Base-by-base conservation (phyloP, 441 rosid genomes). In the Bocquillonia castaneifolia region DNA sequence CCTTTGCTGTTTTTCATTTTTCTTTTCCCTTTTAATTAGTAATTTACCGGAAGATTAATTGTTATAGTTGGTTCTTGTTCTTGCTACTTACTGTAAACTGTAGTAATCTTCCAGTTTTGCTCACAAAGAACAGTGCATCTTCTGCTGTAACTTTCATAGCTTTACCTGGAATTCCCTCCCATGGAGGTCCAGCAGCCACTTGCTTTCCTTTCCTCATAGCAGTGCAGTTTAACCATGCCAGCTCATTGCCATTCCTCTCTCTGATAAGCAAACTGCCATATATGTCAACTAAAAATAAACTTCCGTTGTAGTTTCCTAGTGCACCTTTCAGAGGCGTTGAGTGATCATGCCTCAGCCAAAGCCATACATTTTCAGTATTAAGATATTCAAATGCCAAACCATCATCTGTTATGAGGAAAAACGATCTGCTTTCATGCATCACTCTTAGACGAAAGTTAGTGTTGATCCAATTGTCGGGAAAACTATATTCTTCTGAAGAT, bases 311-410 rank as follows among this genome's bases (percentile, higher is more conserved):
- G 78, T 77, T 85, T 48, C 88, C 91, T 4, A 86, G 69, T 2
- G 75, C 84, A 22, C 85, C 91, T 78, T 73, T 76, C 76, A 88
- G 80, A 9, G 84, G 79, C n/a, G 90, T 82, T 58, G 89, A 45
- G 74, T 88, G 88, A 47, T 85, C 91, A 28, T 88, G 90, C 74
- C 84, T 82, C 69, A 83, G 70, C 91, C 91, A 88, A 54, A 88
- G 77, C 91, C 88, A 83, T 29, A 82, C 66, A 57, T 71, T 83
- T 60, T 88, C 94, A 28, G 85, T 69, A 25, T 82, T 81, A 18
- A 88, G 81, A 76, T 86, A 83, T 73, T 88, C 91, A 22, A 85
- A 84, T 44, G 80, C 79, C 77, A 79, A 67, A 66, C 91, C 89
- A 9, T 57, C 78, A 48, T 82, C 79, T 36, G 88, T 75, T 65